phyloP scores from a whole-genome alignment of 2,329 filamentous ascomycete genomes.

The Colletotrichum cuscutae region DNA sequence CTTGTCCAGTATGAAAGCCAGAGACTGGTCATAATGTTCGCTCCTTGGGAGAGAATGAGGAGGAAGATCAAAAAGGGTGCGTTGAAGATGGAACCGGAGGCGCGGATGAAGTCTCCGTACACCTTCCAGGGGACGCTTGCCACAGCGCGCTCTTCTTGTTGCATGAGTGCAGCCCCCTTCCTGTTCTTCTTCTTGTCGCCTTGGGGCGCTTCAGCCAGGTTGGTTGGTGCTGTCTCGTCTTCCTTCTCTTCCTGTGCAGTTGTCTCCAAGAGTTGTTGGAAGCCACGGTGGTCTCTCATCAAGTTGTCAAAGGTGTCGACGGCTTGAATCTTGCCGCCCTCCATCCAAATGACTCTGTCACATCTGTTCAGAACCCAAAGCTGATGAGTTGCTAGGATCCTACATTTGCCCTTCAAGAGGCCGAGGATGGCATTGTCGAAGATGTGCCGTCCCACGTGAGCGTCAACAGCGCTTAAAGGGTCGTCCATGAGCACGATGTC shows the following conservation, averaged over 20 bases:
- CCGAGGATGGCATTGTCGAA: slow-evolving; percentile 96
- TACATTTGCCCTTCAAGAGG: slow-evolving; percentile 86
- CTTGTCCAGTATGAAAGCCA: slow-evolving; percentile 97
- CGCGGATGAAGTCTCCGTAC: slow-evolving; percentile 80
- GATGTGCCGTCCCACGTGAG: slow-evolving; percentile 78
- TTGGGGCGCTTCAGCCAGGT: slow-evolving; percentile 51
- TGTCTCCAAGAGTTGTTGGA: slow-evolving; percentile 86
- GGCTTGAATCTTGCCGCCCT: slow-evolving; percentile 83
- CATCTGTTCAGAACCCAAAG: slow-evolving; percentile 91
- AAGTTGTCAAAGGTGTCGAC: slow-evolving; percentile 91
- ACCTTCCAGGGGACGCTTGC: slow-evolving; percentile 83
- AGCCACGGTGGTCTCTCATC: slow-evolving; percentile 81
- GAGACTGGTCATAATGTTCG: slow-evolving; percentile 87
- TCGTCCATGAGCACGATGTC: slow-evolving; percentile 78
- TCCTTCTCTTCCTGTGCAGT: slow-evolving; percentile 78
- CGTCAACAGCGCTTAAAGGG: slow-evolving; percentile 75
- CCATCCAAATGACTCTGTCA: slow-evolving; percentile 94
- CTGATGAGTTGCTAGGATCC: slow-evolving; percentile 94
- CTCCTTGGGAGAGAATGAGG: slow-evolving; percentile 78
- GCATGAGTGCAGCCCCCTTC: slow-evolving; percentile 75
- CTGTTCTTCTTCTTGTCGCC: slow-evolving; percentile 64
- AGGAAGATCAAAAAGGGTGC: slow-evolving; percentile 71
- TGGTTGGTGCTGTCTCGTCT: slow-evolving; percentile 57
- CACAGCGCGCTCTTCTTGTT: slow-evolving; percentile 75
- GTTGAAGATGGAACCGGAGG: slow-evolving; percentile 77